A percentile compares a stretch with the other conserved stretches of the same genome.
These are phyloP conservation scores for Protomyces inundatus DNA, from an alignment of 1,139 yeast species.

Conservation along the genomic window DNA sequence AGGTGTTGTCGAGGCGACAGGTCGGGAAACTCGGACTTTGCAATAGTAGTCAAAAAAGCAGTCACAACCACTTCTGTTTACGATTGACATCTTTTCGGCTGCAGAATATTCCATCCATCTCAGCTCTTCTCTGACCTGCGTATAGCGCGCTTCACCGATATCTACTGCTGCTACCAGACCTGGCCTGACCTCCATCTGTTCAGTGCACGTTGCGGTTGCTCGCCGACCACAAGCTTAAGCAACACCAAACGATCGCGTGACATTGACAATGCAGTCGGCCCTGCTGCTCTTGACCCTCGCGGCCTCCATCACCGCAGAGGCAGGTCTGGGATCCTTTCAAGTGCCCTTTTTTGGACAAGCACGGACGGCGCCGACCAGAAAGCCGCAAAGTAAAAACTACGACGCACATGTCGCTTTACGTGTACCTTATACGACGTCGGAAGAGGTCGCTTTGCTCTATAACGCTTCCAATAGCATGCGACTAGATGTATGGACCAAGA, in stretches of 20 bases:
- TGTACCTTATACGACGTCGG: slow-evolving; percentile 36
- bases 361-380: neutral
- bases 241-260: neutral
- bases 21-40: too few relatives aligned
- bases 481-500: slow-evolving; percentile 42
- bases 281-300: neutral
- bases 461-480: slow-evolving; percentile 37
- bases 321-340: neutral
- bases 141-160: too few relatives aligned
- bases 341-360: neutral
- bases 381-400: slow-evolving; percentile 38
- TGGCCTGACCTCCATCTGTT: too few relatives aligned
- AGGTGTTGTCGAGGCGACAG: too few relatives aligned
- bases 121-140: too few relatives aligned
- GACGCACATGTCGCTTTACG: slow-evolving; percentile 52
- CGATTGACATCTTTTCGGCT: too few relatives aligned
- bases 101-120: too few relatives aligned
- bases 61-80: too few relatives aligned
- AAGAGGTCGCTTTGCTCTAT: slow-evolving; percentile 35
- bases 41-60: too few relatives aligned
- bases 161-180: too few relatives aligned
- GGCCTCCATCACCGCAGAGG: neutral
- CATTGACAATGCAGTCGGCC: neutral
- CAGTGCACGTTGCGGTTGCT: too few relatives aligned
- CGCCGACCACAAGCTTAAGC: too few relatives aligned